Conservation (phyloP, 2,329 filamentous ascomycete genomes). For the Diaporthe capsici region DNA sequence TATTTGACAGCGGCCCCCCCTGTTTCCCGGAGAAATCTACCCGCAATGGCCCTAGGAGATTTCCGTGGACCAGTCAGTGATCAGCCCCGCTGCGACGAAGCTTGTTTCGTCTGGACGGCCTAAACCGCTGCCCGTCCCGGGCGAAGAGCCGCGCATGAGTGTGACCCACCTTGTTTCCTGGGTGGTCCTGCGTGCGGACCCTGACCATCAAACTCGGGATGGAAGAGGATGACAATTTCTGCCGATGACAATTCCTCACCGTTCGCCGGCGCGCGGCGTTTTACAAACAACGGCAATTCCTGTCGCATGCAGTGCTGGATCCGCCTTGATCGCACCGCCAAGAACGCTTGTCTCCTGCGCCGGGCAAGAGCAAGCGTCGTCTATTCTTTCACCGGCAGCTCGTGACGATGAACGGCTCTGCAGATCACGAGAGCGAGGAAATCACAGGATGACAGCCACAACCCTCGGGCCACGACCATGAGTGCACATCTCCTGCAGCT, state of each 20-base stretch:
- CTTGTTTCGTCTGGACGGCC: slow-evolving; percentile 39
- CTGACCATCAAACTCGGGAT: slow-evolving; percentile 34
- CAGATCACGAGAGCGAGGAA: slow-evolving; percentile 28
- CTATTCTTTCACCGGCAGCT: slow-evolving; percentile 15
- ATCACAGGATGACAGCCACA: slow-evolving; percentile 1
- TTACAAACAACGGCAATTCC: slow-evolving; percentile 12
- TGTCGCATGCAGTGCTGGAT: slow-evolving; percentile 13
- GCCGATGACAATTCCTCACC: slow-evolving; percentile 9
- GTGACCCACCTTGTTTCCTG: slow-evolving; percentile 19
- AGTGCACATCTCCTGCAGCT: neutral
- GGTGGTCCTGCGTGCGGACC: slow-evolving; percentile 16
- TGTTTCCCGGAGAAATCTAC: slow-evolving; percentile 29
- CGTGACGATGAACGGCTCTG: slow-evolving; percentile 25
- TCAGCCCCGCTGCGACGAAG: slow-evolving; percentile 37
- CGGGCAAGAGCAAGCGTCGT: slow-evolving; percentile 11
- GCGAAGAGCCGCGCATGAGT: slow-evolving; percentile 3
- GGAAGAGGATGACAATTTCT: slow-evolving; percentile 33
- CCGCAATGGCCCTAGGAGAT: slow-evolving; percentile 28
- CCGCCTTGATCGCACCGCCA: neutral
- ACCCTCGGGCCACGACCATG: neutral
- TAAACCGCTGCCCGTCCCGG: slow-evolving; percentile 22
- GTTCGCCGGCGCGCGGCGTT: neutral
- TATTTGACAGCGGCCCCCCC: slow-evolving; percentile 31
- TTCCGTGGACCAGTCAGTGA: slow-evolving; percentile 16
- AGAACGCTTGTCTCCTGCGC: neutral